These are phyloP conservation scores for Avena insularis DNA, from an alignment of 176 grass and related monocot genomes.

Conservation along the genomic window DNA sequence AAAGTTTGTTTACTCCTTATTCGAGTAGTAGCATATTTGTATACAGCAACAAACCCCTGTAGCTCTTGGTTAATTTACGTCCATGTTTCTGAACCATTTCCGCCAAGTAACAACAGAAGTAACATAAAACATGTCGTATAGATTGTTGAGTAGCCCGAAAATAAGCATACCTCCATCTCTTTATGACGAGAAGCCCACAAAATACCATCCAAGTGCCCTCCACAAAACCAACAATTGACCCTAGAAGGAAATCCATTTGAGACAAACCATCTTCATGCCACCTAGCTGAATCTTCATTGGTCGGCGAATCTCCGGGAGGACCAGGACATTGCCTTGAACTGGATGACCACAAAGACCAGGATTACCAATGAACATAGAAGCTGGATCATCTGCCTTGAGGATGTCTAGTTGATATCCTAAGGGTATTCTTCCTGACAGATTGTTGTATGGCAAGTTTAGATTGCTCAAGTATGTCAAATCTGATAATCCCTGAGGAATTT, in stretches of 20 bases:
- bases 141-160: not conserved
- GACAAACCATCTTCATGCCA: not conserved
- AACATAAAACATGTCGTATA: not conserved
- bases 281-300: not conserved
- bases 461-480: not conserved
- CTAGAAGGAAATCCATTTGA: not conserved
- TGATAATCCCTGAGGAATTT: not conserved
- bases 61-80: not conserved
- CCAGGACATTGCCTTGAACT: not conserved
- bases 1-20: not conserved
- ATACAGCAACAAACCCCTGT: too few species aligned
- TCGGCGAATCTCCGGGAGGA: not conserved
- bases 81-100: not conserved
- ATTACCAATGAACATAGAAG: not conserved
- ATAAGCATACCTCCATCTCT: not conserved
- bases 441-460: not conserved
- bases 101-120: not conserved
- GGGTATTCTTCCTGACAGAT: not conserved
- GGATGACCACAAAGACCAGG: not conserved
- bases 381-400: not conserved
- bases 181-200: not conserved
- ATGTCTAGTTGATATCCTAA: not conserved
- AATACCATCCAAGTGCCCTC: not conserved
- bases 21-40: not conserved
- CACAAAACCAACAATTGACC: not conserved